Conservation (phyloP, 2,329 filamentous ascomycete species). For the Talaromyces atroroseus region DNA sequence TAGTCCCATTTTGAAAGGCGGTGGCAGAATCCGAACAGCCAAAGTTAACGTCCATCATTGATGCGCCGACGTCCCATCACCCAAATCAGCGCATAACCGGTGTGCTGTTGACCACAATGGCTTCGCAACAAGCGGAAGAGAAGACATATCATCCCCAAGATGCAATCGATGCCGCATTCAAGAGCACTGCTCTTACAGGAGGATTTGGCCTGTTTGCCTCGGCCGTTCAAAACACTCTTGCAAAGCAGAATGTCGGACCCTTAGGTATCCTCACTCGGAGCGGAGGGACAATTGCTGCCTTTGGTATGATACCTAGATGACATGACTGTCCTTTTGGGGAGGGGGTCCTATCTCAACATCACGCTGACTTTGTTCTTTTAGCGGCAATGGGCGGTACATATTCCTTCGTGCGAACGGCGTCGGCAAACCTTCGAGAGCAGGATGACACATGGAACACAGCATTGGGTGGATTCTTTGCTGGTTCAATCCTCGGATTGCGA, state of each 20-base stretch:
- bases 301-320: constrained; percentile 46
- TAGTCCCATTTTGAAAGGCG: constrained; percentile 11
- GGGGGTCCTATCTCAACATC: too few species aligned
- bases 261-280: constrained; percentile 75
- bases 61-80: not conserved
- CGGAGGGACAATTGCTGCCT: constrained; percentile 65
- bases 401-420: constrained; percentile 68
- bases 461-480: constrained; percentile 70
- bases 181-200: constrained; percentile 60
- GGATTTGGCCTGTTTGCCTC: constrained; percentile 65
- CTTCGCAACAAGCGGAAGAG: constrained; percentile 40
- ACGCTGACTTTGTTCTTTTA: constrained; percentile 30
- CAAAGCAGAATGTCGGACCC: constrained; percentile 73
- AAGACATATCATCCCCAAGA: constrained; percentile 65
- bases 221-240: constrained; percentile 79
- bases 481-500: constrained; percentile 64
- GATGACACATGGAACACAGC: constrained; percentile 72
- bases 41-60: constrained; percentile 10
- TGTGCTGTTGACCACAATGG: constrained; percentile 40
- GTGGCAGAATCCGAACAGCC: constrained; percentile 11
- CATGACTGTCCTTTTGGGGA: not conserved
- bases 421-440: constrained; percentile 79
- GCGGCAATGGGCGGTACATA: constrained; percentile 70
- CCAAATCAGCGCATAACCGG: constrained; percentile 14
- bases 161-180: constrained; percentile 62